Evolutionary conservation across 2,329 filamentous ascomycete genomes (phyloP).

Genomic region (Colletotrichum godetiae): DNA sequence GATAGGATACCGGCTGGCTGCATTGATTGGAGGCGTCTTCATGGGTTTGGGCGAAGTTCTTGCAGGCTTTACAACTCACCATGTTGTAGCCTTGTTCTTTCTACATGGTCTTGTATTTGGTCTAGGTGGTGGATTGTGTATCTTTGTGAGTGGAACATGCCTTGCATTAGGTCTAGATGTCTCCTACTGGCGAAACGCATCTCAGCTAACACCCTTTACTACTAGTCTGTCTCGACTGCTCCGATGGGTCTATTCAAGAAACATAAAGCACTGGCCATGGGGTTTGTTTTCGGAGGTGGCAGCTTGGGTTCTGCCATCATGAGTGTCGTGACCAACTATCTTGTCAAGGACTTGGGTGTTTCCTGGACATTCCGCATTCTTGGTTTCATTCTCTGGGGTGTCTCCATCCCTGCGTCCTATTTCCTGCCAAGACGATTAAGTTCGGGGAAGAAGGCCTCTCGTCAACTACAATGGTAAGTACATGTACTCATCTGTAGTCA

Average conservation of each 20-base stretch:
- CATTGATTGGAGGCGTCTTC: constrained; percentile 39
- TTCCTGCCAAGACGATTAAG: constrained; percentile 26
- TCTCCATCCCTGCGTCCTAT: constrained; percentile 43
- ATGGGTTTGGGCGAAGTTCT: constrained; percentile 43
- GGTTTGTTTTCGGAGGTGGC: constrained; percentile 43
- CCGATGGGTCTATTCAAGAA: constrained; percentile 41
- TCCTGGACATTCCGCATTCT: constrained; percentile 43
- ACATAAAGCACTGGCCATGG: constrained; percentile 42
- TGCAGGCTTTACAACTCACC: constrained; percentile 40
- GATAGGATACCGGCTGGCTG: constrained; percentile 39
- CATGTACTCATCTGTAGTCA: background rate
- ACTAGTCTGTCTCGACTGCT: constrained; percentile 41
- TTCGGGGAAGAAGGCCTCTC: background rate
- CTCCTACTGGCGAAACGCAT: background rate
- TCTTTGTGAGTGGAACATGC: constrained; percentile 38
- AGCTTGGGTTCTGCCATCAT: constrained; percentile 43
- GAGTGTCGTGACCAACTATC: constrained; percentile 38
- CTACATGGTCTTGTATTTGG: constrained; percentile 43
- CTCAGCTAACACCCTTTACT: background rate
- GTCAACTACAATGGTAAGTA: constrained; percentile 40
- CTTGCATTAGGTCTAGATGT: background rate
- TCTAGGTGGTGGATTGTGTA: constrained; percentile 40
- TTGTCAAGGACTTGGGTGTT: constrained; percentile 39
- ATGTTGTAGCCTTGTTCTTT: constrained; percentile 40
- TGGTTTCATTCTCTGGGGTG: constrained; percentile 41